These are phyloP conservation scores for Porcisia deanei DNA, from an alignment of 208 protist species.

Conservation along the genomic window DNA sequence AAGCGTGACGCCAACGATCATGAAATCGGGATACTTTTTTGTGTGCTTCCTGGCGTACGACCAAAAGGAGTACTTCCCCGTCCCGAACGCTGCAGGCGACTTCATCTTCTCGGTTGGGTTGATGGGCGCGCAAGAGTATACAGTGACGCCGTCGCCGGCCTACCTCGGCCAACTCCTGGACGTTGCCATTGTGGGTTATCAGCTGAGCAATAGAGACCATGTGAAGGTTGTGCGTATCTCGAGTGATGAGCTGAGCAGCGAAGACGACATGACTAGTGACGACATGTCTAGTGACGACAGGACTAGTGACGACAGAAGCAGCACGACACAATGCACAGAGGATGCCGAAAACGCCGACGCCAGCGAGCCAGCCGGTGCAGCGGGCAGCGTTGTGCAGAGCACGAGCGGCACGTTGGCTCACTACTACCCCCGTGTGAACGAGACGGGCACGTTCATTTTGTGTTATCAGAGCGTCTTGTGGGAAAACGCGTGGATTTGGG, in stretches of 20 bases:
- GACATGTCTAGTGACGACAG: constrained; percentile 11
- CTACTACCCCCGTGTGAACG: constrained; percentile 73
- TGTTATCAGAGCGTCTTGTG: constrained; percentile 78
- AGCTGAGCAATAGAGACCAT: constrained; percentile 62
- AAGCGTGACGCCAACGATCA: constrained; percentile 54
- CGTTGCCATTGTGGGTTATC: constrained; percentile 71
- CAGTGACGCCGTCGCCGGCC: constrained; percentile 50
- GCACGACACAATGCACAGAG: constrained; percentile 38
- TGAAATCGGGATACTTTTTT: constrained; percentile 68
- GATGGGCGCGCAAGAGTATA: constrained; percentile 79
- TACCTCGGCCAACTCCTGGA: constrained; percentile 73
- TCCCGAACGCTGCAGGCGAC: constrained; percentile 69
- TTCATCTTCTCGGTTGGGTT: constrained; percentile 83
- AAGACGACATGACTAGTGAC: constrained; percentile 12
- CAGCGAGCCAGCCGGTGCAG: constrained; percentile 35
- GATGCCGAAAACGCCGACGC: constrained; percentile 67
- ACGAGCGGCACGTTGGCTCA: constrained; percentile 47
- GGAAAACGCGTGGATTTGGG: constrained; percentile 57
- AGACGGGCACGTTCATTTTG: constrained; percentile 68
- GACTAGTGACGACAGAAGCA: not conserved
- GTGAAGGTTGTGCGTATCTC: constrained; percentile 72
- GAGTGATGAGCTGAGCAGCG: constrained; percentile 27
- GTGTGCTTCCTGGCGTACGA: constrained; percentile 84
- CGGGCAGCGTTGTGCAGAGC: constrained; percentile 50
- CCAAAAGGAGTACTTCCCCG: constrained; percentile 50